Percentiles rank a stretch among this genome's conserved stretches.
These are phyloP conservation scores for Pleodorina starrii DNA, from an alignment of 139 green algal species.

Conservation along the genomic window DNA sequence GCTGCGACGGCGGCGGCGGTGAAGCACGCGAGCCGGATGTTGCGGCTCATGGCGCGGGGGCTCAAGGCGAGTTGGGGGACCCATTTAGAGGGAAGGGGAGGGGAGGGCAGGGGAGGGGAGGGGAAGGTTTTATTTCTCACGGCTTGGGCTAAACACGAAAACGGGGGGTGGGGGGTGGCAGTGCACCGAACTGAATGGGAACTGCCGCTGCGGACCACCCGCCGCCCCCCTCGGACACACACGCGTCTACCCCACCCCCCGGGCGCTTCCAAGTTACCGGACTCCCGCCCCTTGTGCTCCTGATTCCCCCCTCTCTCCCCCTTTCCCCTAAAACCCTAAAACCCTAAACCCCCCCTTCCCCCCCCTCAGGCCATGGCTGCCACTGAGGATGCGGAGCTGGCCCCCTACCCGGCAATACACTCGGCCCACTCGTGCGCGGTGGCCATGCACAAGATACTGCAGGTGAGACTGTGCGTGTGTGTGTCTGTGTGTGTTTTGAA, in stretches of 20 bases:
- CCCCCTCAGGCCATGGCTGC: conserved; percentile 22
- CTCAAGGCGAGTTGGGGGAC: conserved; percentile 40
- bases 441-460: conserved; percentile 25
- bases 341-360: no score
- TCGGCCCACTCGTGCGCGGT: neutral
- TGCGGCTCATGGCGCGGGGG: conserved; percentile 10
- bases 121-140: neutral
- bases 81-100: neutral
- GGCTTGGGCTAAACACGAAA: neutral
- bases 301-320: neutral
- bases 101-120: neutral
- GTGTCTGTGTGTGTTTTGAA: no score
- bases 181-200: no score
- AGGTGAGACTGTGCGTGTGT: neutral
- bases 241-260: no score
- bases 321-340: no score
- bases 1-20: neutral
- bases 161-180: no score
- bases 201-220: no score
- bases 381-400: conserved; percentile 30
- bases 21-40: conserved; percentile 4
- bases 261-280: no score
- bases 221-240: no score
- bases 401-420: conserved; percentile 32
- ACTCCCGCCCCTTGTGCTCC: neutral